Conservation (phyloP, 305 asterid species). For the Coffea humblotiana region DNA sequence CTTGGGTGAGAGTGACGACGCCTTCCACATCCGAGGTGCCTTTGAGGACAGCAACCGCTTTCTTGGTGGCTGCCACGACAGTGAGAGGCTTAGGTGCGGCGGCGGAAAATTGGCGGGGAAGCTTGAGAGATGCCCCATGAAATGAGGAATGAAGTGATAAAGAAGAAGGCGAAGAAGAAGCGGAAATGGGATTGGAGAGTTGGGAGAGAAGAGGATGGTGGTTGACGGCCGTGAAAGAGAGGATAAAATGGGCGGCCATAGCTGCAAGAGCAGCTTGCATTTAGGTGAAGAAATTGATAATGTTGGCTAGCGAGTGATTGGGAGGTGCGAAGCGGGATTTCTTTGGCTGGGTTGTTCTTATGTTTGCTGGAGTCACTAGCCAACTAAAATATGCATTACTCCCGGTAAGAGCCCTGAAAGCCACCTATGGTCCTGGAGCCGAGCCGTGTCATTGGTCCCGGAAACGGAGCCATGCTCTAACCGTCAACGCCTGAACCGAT, state of each 20-base stretch:
- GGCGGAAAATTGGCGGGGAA: slow-evolving; percentile 44
- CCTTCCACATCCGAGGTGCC: slow-evolving; percentile 84
- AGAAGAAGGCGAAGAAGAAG: slow-evolving; percentile 12
- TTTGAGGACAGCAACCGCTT: slow-evolving; percentile 85
- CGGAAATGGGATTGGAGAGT: slow-evolving; percentile 26
- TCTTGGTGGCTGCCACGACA: slow-evolving; percentile 70
- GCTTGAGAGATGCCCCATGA: slow-evolving; percentile 57
- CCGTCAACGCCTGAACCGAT: no score
- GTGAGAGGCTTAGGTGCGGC: slow-evolving; percentile 59
- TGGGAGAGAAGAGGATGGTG: slow-evolving; percentile 42
- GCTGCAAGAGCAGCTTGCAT: slow-evolving; percentile 56
- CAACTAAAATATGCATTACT: no score
- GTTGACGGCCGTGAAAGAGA: slow-evolving; percentile 24
- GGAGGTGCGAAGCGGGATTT: slow-evolving; percentile 5
- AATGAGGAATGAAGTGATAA: slow-evolving; percentile 42
- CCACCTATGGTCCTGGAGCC: no score
- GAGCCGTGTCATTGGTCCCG: no score
- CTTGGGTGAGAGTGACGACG: slow-evolving; percentile 84
- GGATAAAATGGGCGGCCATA: slow-evolving; percentile 65
- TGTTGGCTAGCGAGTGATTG: slow-evolving; percentile 1
- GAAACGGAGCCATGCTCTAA: no score
- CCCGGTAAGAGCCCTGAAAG: no score
- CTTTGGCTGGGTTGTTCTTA: no score
- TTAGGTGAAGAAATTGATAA: slow-evolving; percentile 34
- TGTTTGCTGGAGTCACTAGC: no score